phyloP scores from a whole-genome alignment of 805 yeast genomes.

The Candida golubevii region DNA sequence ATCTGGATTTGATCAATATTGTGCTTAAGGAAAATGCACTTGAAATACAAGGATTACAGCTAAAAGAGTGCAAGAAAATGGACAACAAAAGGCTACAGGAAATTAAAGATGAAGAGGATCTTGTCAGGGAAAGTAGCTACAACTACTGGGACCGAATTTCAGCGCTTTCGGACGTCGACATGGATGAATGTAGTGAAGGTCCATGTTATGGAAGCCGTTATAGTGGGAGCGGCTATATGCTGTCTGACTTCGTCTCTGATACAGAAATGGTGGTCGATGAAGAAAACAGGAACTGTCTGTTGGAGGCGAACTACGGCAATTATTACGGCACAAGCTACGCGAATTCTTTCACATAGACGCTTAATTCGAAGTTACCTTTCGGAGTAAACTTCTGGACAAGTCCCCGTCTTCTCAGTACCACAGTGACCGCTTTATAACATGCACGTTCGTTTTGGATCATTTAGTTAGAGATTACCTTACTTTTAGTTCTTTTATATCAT shows the following conservation, averaged over 20 bases:
- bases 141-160: constrained; percentile 35
- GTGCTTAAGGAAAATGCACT: constrained; percentile 25
- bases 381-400: too few species aligned
- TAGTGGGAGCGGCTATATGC: neutral
- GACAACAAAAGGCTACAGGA: constrained; percentile 11
- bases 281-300: neutral
- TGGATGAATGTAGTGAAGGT: constrained; percentile 6
- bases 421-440: too few species aligned
- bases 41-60: constrained; percentile 16
- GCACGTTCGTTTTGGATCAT: too few species aligned
- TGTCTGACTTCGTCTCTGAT: neutral
- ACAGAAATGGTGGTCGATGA: constrained; percentile 1
- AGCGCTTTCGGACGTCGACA: constrained; percentile 20
- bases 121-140: constrained; percentile 25
- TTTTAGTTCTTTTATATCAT: too few species aligned
- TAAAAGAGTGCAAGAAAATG: constrained; percentile 7
- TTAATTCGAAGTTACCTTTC: too few species aligned
- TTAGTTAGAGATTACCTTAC: too few species aligned
- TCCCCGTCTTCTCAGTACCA: too few species aligned
- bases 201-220: too few species aligned
- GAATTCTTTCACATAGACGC: neutral
- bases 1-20: constrained; percentile 22
- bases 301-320: constrained; percentile 13
- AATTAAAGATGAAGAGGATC: constrained; percentile 15
- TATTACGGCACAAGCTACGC: constrained; percentile 8